phyloP scores from a whole-genome alignment of 495 filamentous ascomycete genomes.

The Trichodelitschia bisporula region DNA sequence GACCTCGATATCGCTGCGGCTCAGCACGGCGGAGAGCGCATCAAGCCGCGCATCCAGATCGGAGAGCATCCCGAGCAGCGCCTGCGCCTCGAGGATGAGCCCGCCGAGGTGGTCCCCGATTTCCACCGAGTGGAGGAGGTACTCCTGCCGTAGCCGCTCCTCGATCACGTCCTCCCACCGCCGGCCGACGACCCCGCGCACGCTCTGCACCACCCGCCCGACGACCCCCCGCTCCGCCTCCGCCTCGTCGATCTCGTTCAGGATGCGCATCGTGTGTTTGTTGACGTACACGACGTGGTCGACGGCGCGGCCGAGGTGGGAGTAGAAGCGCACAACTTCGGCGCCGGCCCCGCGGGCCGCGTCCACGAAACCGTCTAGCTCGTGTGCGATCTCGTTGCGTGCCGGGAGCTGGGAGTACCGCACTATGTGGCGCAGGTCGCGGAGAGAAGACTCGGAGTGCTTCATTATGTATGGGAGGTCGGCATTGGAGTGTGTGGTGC shows the following conservation, averaged over 20 bases:
- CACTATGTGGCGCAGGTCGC: constrained; percentile 45
- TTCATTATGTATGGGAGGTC: constrained; percentile 45
- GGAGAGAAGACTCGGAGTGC: constrained; percentile 41
- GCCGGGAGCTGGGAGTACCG: constrained; percentile 24
- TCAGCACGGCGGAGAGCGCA: no score
- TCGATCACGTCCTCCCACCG: constrained; percentile 29
- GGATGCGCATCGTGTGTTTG: constrained; percentile 33
- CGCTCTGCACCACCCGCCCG: constrained; percentile 17
- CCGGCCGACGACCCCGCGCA: constrained; percentile 23
- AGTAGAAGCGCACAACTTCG: constrained; percentile 42
- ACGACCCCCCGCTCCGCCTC: constrained; percentile 17
- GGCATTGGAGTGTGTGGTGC: no score
- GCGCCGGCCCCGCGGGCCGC: constrained; percentile 26
- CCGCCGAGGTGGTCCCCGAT: constrained; percentile 37
- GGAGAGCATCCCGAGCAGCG: constrained; percentile 27
- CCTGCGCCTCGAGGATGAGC: constrained; percentile 41
- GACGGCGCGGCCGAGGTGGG: constrained; percentile 38
- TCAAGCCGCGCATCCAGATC: constrained; percentile 37
- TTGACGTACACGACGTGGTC: constrained; percentile 45
- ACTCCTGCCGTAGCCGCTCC: constrained; percentile 25
- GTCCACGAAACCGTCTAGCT: constrained; percentile 42
- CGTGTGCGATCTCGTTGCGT: constrained; percentile 33
- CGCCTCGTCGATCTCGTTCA: constrained; percentile 18
- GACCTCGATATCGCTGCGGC: constrained; percentile 25
- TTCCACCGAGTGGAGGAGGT: constrained; percentile 34